Evolutionary conservation across 1,139 yeast species (phyloP), one percentile per base, ranked within the genome.

Genomic region (Nakaseomyces bracarensis): DNA sequence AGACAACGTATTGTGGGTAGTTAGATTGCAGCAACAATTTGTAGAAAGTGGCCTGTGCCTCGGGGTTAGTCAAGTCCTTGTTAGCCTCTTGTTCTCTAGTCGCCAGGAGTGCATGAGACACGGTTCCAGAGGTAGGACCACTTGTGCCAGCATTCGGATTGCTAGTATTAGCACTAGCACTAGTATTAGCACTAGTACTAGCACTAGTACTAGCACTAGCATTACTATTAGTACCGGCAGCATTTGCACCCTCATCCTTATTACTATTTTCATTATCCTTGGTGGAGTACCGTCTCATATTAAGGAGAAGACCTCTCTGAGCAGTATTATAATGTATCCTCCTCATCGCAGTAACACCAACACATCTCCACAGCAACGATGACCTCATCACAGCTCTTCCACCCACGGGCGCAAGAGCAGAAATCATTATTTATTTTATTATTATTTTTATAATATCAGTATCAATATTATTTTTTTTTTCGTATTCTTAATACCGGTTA

Each of bases 1-100:
- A 82, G 7, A 87, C 87, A 6, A 91, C 96, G 43, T 91, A 79
- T 52, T 87, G 95, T 9, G 98, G 97, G 59, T 87, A 89, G 64
- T 83, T 82, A 40, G 89, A 74, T 43, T 75, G 75, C 52, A 91
- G 63, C 42, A 89, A 67, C 18, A 77, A 71, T 49, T 74, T 73
- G 67, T 91, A 91, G 54, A 91, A 89, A 45, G 77, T 81, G 1
- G 93, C 87, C 64, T 91, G 98, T 8, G 75, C 71, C 4, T 57
- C 66, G 1, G 96, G 72, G 60, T 84, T 82, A 37, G 70, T 65
- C 41, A 84, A 63, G 45, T 82, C 82, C 46, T 71, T 67, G 63
- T 91, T 91, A 37, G 98, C 98, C 18, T 72, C 68, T 60, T 81
- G 86, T 61, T 91, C 98, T 57, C 79, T 81, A 4, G 74, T 64